These are phyloP conservation scores for Rhodotorula glutinis DNA, from an alignment of 1,284 basidiomycete species.

Conservation along the genomic window DNA sequence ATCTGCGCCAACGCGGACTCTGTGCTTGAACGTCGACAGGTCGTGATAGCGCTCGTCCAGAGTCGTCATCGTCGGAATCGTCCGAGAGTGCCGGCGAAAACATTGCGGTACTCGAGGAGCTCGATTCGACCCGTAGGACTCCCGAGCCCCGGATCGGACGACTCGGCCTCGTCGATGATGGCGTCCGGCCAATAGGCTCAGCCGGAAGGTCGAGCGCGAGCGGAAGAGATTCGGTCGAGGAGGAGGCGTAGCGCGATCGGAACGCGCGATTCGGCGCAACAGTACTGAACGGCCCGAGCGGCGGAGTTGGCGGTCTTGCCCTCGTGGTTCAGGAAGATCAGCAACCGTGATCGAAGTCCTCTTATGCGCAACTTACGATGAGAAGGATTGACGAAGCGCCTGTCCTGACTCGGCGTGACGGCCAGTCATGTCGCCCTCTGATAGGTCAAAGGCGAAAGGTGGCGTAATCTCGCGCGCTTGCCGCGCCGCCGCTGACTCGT, in stretches of 20 bases:
- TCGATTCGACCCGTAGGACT: too few species aligned
- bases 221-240: slow-evolving; percentile 3
- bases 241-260: slow-evolving; percentile 11
- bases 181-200: too few species aligned
- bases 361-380: not conserved
- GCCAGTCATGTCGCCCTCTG: not conserved
- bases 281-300: slow-evolving; percentile 4
- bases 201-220: too few species aligned
- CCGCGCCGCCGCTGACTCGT: too few species aligned
- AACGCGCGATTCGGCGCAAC: slow-evolving; percentile 5
- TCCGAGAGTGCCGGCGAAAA: not conserved
- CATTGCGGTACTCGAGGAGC: too few species aligned
- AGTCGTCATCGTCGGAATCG: too few species aligned
- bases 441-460: not conserved
- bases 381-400: not conserved
- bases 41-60: too few species aligned
- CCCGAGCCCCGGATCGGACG: not conserved
- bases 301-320: not conserved
- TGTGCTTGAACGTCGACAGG: not conserved
- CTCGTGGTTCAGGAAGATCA: not conserved
- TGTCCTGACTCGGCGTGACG: too few species aligned
- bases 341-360: not conserved
- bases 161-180: too few species aligned
- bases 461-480: not conserved
- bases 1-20: not conserved